Conservation (phyloP, 345 rosid genomes). For the Salix purpurea region DNA sequence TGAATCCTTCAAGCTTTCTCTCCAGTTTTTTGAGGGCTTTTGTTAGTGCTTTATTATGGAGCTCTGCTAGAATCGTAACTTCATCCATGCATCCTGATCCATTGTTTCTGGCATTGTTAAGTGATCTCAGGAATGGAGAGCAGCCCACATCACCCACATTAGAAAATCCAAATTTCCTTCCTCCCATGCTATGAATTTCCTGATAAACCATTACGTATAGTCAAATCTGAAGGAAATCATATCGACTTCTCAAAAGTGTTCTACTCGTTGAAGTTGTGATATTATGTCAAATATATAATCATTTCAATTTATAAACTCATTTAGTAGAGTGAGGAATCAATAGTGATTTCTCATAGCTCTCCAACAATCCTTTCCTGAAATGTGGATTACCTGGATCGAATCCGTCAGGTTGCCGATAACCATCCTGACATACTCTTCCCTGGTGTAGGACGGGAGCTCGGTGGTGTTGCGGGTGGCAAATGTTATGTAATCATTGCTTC, state of each 20-base stretch:
- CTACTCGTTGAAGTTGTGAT: too few relatives aligned
- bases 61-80: constrained; percentile 2
- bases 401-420: constrained; percentile 33
- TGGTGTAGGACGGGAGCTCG: constrained; percentile 3
- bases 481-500: constrained; percentile 30
- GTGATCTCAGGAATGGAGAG: constrained; percentile 12
- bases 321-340: too few relatives aligned
- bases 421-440: constrained; percentile 16
- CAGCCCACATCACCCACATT: constrained; percentile 23
- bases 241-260: too few relatives aligned
- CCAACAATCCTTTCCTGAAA: too few relatives aligned
- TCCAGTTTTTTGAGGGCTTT: constrained; percentile 12
- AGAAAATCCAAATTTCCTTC: constrained; percentile 45
- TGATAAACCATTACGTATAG: not conserved
- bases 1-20: constrained; percentile 24
- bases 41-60: constrained; percentile 28
- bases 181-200: constrained; percentile 40
- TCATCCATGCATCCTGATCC: constrained; percentile 19
- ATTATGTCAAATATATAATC: too few relatives aligned
- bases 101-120: constrained; percentile 4
- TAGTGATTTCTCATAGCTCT: too few relatives aligned
- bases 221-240: too few relatives aligned
- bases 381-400: constrained; percentile 25
- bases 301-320: too few relatives aligned
- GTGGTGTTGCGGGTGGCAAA: constrained; percentile 16